Evolutionary conservation across 768 basidiomycete species (phyloP).

Genomic region (Suillus discolor): DNA sequence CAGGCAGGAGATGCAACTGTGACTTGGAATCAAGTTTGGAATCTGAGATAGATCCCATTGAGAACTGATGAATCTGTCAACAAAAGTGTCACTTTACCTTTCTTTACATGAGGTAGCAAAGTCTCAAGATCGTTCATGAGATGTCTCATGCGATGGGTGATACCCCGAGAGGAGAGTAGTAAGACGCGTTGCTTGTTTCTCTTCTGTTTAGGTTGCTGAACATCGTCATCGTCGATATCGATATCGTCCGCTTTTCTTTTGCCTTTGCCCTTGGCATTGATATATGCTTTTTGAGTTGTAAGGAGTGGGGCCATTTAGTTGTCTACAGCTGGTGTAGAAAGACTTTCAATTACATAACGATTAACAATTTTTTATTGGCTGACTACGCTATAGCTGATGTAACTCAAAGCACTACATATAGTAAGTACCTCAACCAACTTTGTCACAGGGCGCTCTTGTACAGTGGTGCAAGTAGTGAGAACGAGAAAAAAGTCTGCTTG

Average conservation of each 20-base stretch:
- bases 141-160: slow-evolving; percentile 96
- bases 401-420: too few relatives aligned
- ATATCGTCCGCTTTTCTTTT: slow-evolving; percentile 70
- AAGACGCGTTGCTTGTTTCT: slow-evolving; percentile 96
- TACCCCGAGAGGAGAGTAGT: slow-evolving; percentile 88
- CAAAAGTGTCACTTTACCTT: slow-evolving; percentile 59
- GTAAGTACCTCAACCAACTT: too few relatives aligned
- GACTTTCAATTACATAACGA: neutral
- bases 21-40: slow-evolving; percentile 98
- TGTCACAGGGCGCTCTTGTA: too few relatives aligned
- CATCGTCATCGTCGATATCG: slow-evolving; percentile 55
- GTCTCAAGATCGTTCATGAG: slow-evolving; percentile 93
- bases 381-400: too few relatives aligned
- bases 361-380: too few relatives aligned
- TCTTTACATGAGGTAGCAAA: slow-evolving; percentile 93
- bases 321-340: neutral
- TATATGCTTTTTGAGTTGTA: slow-evolving; percentile 64
- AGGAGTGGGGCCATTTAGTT: slow-evolving; percentile 62
- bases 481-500: too few relatives aligned
- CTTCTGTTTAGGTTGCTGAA: slow-evolving; percentile 50
- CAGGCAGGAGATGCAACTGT: slow-evolving; percentile 88
- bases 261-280: slow-evolving; percentile 43
- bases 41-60: slow-evolving; percentile 50
- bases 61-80: neutral
- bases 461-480: too few relatives aligned